Percentiles rank a stretch among this genome's conserved stretches.
Conservation (phyloP, 176 grass and related monocot genomes). For the Coix lacrymajobi region DNA sequence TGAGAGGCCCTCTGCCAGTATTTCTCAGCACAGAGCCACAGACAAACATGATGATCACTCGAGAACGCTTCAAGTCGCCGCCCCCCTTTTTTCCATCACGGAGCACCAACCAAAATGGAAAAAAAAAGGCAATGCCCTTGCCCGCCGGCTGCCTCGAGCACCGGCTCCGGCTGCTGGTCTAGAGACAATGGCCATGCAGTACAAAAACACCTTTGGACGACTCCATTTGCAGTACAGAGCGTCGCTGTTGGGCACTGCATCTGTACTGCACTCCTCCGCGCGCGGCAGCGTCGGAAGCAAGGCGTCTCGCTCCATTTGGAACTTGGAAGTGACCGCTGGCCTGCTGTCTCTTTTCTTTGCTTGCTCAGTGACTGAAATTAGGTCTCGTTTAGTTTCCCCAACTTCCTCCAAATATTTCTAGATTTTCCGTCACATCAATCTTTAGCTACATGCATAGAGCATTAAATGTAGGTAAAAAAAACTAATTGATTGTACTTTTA, state of each 20-base stretch:
- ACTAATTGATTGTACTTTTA: too few relatives aligned
- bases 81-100: not conserved
- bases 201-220: not conserved
- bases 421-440: too few relatives aligned
- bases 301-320: not conserved
- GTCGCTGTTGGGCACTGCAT: not conserved
- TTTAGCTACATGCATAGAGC: too few relatives aligned
- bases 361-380: too few relatives aligned
- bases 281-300: not conserved
- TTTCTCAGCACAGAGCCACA: not conserved
- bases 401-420: too few relatives aligned
- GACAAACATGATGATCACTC: not conserved
- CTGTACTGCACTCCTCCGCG: not conserved
- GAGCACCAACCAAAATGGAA: too few relatives aligned
- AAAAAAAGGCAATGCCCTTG: not conserved
- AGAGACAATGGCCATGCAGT: not conserved
- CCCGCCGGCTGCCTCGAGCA: not conserved
- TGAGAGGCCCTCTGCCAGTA: too few relatives aligned
- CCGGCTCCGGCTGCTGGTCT: not conserved
- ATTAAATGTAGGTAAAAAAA: too few relatives aligned
- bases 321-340: not conserved
- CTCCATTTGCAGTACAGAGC: slow-evolving; percentile 5
- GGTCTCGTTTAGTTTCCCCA: too few relatives aligned
- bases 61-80: slow-evolving; percentile 6
- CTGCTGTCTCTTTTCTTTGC: not conserved